Base-by-base conservation (phyloP, 2,329 filamentous ascomycete genomes). In the Akanthomyces lecanii region DNA sequence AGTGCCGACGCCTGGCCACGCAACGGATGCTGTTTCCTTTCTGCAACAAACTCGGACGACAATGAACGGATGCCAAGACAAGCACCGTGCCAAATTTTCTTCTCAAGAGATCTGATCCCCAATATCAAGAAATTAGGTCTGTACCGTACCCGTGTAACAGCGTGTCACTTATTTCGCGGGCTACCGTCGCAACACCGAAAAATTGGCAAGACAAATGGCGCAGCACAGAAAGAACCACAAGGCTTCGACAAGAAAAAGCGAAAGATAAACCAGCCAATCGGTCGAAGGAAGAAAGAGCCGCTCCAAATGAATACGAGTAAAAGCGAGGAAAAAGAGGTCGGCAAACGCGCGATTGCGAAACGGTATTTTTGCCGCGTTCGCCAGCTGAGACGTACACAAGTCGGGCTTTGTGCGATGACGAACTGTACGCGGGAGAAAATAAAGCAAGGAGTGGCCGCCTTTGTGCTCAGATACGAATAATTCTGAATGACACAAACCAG, bases 141-240 rank as follows among this genome's bases (percentile, higher is more conserved):
- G 40, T 54, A 38, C 25, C 21, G 51, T 55, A 47, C 51, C 30
- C n/a, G 59, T 61, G 59, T 55, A 48, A 61, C 58, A 47, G 21
- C 8, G 47, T 61, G 33, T 61, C 58, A 45, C 58, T 45, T 36
- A 25, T 45, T 61, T 42, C 25, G 16, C 23, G 16, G 38, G 53
- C 45, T 52, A 47, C 38, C 53, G 38, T 48, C 25, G 40, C 48
- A 12, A 55, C 28, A 7, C 12, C 50, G 42, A 47, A 40, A 44
- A 23, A 10, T 3, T 11, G 14, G 48, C 23, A 45, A 42, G 48
- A 53, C 38, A 38, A 53, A 33, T 47, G 48, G 14, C 5, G 38
- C 48, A n/a, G 25, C 10, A 33, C 23, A 11, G 21, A 21, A 30
- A 28, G 5, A 45, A n/a, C 58, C 38, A 36, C 45, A 45, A 28